Conservation (phyloP, 352 stramenopile genomes). For the Pythium brassicae region DNA sequence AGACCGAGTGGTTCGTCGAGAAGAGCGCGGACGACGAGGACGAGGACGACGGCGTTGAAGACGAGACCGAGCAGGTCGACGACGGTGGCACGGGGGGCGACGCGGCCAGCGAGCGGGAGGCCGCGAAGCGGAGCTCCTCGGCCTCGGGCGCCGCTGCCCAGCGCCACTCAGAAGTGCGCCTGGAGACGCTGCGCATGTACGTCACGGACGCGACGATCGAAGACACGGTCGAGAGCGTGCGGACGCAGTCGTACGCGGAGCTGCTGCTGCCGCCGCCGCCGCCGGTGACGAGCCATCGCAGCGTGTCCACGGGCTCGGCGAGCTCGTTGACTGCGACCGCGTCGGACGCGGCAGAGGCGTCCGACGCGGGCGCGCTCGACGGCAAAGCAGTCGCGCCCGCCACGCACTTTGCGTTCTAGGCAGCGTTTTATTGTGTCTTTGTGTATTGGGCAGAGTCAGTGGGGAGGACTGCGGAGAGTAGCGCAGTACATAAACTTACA, state of each 20-base stretch:
- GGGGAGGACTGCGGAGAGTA: no score
- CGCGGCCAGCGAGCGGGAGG: no score
- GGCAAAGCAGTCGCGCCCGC: slow-evolving; percentile 11
- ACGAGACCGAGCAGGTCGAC: no score
- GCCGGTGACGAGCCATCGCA: slow-evolving; percentile 5
- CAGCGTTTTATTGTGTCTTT: no score
- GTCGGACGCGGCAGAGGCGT: not conserved
- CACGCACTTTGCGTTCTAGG: slow-evolving; percentile 15
- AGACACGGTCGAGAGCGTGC: slow-evolving; percentile 16
- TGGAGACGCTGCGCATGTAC: slow-evolving; percentile 72
- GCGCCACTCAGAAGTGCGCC: slow-evolving; percentile 10
- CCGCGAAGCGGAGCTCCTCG: no score
- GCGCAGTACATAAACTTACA: not conserved
- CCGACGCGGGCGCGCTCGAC: not conserved
- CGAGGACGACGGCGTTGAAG: slow-evolving; percentile 11
- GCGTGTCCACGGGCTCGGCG: slow-evolving; percentile 5
- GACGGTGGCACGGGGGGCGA: no score
- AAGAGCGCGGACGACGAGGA: slow-evolving; percentile 16
- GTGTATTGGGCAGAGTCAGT: no score
- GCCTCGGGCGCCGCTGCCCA: no score
- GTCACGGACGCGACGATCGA: slow-evolving; percentile 30
- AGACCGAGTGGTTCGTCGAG: slow-evolving; percentile 69
- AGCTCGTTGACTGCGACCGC: not conserved
- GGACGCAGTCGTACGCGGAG: slow-evolving; percentile 26
- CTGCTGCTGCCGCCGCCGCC: slow-evolving; percentile 25